Base-by-base conservation (phyloP, 768 basidiomycete species). In the Ramaria sp. region DNA sequence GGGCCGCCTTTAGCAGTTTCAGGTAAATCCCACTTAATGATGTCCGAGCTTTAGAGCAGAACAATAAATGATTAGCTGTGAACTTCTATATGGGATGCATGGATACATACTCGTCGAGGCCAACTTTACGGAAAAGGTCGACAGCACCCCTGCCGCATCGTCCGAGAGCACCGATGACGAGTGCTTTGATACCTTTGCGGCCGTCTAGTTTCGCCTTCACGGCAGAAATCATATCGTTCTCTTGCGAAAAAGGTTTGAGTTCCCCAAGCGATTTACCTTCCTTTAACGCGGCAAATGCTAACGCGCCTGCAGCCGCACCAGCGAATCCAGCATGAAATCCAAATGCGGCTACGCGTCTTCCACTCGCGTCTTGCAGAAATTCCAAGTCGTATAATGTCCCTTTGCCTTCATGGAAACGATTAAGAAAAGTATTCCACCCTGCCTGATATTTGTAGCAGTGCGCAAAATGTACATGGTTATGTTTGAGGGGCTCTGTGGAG, bases 291-390 rank as follows among this genome's bases (percentile, higher is more conserved):
- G 85, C 88, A 32, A 82, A 67, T 2, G 89, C 91, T 25, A 98
- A 77, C 7, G 88, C 88, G 20, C 88, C 85, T 9, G 93, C 91
- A 5, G 93, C 95, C 1, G 74, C 75, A 15, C 96, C 96, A n/a
- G 95, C 93, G 62, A 97, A 99, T 4, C 96, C 96, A 12, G 96
- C 96, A 67, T 98, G 89, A 73, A 85, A 99, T 6, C 96, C 96
- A 63, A 99, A 99, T 0, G 96, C 96, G 15, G 96, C 95, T 34
- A 99, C 93, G 43, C 96, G 86, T 27, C 95, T 78, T 13, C 94
- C 91, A 37, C 62, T 72, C 1, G 74, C 79, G 64, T 98, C 91
- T 59, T 81, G 85, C 58, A 98, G 75, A 71, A 98, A 99, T 70
- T 99, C 96, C 52, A 98, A 75, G 67, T 98, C 96, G 70, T 97